A percentile compares a stretch with the other conserved stretches of the same genome.
Evolutionary conservation across 805 yeast genomes (phyloP).

Genomic region (Huiozyma sinensis): DNA sequence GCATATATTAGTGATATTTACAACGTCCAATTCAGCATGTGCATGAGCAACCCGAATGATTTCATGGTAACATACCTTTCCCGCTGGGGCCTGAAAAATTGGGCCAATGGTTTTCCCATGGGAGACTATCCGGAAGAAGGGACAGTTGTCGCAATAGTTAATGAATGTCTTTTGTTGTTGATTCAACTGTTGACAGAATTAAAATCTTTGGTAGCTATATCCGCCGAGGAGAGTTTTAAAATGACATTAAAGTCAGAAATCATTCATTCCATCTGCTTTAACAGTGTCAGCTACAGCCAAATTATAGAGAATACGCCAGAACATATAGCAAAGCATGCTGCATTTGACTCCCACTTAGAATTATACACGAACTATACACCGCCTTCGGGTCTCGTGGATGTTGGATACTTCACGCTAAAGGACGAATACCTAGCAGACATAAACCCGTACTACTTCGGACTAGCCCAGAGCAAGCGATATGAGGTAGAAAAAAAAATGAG

Average conservation of each 20-base stretch:
- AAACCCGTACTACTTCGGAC: constrained; percentile 78
- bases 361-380: constrained; percentile 51
- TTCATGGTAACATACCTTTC: constrained; percentile 48
- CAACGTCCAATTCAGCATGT: constrained; percentile 52
- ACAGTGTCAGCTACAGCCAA: constrained; percentile 60
- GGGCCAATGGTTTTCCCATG: constrained; percentile 38
- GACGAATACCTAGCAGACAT: constrained; percentile 40
- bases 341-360: constrained; percentile 52
- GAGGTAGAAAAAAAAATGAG: constrained; percentile 65
- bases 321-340: constrained; percentile 57
- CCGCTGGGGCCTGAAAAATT: constrained; percentile 57
- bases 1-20: constrained; percentile 75
- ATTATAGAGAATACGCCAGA: constrained; percentile 65
- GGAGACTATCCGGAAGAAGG: constrained; percentile 35
- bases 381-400: constrained; percentile 47
- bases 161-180: constrained; percentile 63
- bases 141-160: constrained; percentile 49
- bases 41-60: constrained; percentile 44
- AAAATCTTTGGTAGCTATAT: constrained; percentile 40
- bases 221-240: constrained; percentile 40
- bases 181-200: constrained; percentile 63
- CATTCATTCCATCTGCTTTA: constrained; percentile 74
- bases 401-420: constrained; percentile 61
- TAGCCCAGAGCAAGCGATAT: constrained; percentile 66
- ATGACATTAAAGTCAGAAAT: constrained; percentile 54